Conservation (phyloP, 441 rosid species). For the Populus hybrid region DNA sequence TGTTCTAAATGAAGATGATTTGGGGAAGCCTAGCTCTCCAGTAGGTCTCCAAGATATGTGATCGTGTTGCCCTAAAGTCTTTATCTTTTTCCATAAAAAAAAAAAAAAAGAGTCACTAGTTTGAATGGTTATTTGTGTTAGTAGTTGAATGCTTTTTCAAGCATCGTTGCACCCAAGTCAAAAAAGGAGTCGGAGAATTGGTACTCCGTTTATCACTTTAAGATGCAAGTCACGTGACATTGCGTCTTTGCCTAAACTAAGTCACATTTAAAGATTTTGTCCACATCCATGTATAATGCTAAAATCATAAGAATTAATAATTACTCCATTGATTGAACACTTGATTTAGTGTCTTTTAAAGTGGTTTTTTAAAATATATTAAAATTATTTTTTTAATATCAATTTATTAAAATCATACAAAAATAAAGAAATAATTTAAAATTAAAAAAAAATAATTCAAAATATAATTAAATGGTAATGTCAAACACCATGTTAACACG, state of each 20-base stretch:
- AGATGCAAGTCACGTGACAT: not conserved
- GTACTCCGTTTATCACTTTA: not conserved
- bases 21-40: not conserved
- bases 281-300: not conserved
- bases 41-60: not conserved
- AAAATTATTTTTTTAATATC: no score
- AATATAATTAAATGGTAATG: no score
- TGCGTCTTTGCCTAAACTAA: not conserved
- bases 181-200: not conserved
- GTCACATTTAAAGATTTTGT: not conserved
- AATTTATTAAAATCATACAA: no score
- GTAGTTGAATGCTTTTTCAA: not conserved
- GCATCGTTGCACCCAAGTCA: conserved; percentile 1
- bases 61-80: not conserved
- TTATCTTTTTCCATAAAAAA: not conserved
- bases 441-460: no score
- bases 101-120: not conserved
- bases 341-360: no score
- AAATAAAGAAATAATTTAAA: no score
- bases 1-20: not conserved
- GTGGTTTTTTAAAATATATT: no score
- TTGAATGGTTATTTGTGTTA: not conserved
- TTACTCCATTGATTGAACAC: no score
- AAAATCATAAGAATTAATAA: not conserved
- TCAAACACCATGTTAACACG: no score